Evolutionary conservation across 768 basidiomycete genomes (phyloP).

Genomic region (Leccinellum rugosiceps): DNA sequence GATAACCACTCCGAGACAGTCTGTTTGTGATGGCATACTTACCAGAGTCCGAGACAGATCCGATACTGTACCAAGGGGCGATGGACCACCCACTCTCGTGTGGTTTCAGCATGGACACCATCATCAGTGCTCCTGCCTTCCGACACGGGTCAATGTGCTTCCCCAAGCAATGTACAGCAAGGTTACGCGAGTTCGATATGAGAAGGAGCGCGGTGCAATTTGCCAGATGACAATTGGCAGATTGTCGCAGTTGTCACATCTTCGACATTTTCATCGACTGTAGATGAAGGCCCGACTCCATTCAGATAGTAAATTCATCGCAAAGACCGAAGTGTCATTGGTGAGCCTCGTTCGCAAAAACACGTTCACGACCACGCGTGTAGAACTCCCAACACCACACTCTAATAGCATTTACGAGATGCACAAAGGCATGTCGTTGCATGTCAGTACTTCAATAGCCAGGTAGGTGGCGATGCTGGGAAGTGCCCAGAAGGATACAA

Average conservation of each 20-base stretch:
- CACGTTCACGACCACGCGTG: not conserved
- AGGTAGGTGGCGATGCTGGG: not conserved
- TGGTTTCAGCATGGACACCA: not conserved
- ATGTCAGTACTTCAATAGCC: not conserved
- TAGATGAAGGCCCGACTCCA: not conserved
- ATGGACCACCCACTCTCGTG: not conserved
- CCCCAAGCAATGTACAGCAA: not conserved
- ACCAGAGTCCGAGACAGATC: not conserved
- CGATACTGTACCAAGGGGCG: not conserved
- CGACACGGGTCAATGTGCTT: not conserved
- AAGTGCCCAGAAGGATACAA: conserved; percentile 11
- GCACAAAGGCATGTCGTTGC: not conserved
- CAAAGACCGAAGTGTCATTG: not conserved
- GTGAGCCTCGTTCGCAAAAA: not conserved
- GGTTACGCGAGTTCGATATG: not conserved
- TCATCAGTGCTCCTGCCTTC: not conserved
- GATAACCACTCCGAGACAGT: not conserved
- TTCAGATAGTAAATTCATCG: not conserved
- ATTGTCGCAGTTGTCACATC: not conserved
- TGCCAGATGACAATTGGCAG: not conserved
- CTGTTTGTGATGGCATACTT: not conserved
- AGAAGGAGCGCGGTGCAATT: not conserved
- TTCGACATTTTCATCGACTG: not conserved
- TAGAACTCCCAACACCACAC: not conserved
- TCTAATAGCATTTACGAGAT: conserved; percentile 7